Conservation (phyloP, 768 basidiomycete genomes). For the Boletus pseudo-olivaceus region DNA sequence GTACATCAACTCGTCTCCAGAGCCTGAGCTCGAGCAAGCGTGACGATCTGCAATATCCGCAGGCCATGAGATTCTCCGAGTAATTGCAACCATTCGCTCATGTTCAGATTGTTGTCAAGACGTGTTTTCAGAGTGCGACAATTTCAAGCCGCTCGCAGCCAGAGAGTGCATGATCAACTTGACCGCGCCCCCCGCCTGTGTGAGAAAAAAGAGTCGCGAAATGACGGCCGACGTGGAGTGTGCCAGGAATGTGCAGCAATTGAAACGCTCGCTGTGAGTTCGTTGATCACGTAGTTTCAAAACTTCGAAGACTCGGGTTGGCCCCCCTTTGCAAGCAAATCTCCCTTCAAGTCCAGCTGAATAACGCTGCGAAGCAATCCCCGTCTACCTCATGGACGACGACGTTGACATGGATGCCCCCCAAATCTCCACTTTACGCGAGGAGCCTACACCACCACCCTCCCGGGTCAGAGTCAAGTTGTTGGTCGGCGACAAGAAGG, state of each 20-base stretch:
- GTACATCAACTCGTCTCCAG: not conserved
- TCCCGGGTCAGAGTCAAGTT: slow-evolving; percentile 46
- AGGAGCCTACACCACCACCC: slow-evolving; percentile 71
- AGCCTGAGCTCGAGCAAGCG: not conserved
- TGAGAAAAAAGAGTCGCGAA: slow-evolving; percentile 11
- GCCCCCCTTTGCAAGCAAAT: not conserved
- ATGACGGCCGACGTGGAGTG: slow-evolving; percentile 2
- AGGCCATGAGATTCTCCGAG: not conserved
- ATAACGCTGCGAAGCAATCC: not conserved
- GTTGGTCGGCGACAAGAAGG: slow-evolving; percentile 43
- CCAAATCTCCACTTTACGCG: slow-evolving; percentile 72
- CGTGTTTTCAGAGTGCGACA: not conserved
- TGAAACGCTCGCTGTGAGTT: slow-evolving; percentile 1
- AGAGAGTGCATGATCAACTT: not conserved
- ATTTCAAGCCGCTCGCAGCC: not conserved
- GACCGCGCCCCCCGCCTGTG: not conserved
- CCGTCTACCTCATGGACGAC: slow-evolving; percentile 32
- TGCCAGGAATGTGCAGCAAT: not conserved
- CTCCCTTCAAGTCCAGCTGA: not conserved
- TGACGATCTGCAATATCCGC: not conserved
- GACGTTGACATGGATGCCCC: slow-evolving; percentile 75
- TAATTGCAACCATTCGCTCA: no score
- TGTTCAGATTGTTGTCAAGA: not conserved
- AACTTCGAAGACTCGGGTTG: not conserved
- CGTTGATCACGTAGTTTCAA: not conserved